Base-by-base conservation (phyloP, 352 stramenopile genomes). In the Globisporangium acanthophoron region DNA sequence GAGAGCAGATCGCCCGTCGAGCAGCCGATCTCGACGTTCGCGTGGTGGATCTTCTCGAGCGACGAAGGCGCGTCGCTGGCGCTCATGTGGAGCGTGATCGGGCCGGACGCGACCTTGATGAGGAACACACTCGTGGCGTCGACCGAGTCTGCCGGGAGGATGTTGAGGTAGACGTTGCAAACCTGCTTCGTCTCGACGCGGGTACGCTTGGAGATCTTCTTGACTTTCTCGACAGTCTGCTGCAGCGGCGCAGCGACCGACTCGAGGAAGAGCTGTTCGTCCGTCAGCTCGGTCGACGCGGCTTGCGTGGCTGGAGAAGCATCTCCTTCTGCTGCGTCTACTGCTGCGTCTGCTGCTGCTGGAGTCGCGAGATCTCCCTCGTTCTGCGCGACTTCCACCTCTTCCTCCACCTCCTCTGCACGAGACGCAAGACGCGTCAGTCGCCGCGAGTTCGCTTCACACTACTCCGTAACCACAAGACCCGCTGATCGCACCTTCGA, bases 1-100 rank as follows among this genome's bases (percentile, higher is more conserved):
- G 74, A 76, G 40, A 96, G 54, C 20, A 94, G 56, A 56, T 96
- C 85, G 13, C 87, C 88, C 0, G 81, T 93, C n/a, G 90, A 92
- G 64, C 83, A 95, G 1, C 85, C 88, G 49, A 96, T 85, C 56
- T 97, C 88, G 8, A 96, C 62, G 47, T 93, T 94, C 21, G 49
- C 52, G 31, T 86, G 69, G 1, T 78, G 69, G n/a, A 84, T 64
- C 45, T 74, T 85, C 54, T 92, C 73, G 45, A 71, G 52, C 5
- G 44, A 15, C n/a, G 44, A 27, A 6, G 43, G 12, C n/a, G 44
- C 3, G 21, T 83, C 67, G 2, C 60, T 65, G 2, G 64, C 53
- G 3, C 65, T 41, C 5, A 49, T 72, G 15, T 81, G 56, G 16
- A 88, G 56, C 3, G 67, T 59, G 24, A 93, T 73, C 7, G 74